phyloP scores from a whole-genome alignment of 2,329 filamentous ascomycete genomes.

The Chalaropsis thielavioides region DNA sequence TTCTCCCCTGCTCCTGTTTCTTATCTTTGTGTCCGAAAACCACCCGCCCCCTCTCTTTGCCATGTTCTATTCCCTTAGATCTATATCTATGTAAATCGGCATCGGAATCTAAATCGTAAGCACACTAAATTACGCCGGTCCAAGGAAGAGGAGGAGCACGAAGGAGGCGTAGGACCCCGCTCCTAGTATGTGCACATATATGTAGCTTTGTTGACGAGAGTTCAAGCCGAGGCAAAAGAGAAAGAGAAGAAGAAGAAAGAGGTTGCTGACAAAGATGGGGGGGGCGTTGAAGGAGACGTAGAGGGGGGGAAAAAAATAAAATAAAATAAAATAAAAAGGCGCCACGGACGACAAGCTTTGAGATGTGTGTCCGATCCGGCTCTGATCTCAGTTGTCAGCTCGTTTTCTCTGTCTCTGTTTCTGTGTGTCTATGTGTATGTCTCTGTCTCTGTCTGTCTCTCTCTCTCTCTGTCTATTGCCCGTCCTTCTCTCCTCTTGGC shows the following conservation, averaged over 20 bases:
- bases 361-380: background rate
- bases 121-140: background rate
- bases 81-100: background rate
- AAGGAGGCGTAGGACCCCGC: background rate
- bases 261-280: no score
- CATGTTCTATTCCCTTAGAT: background rate
- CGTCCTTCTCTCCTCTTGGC: background rate
- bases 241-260: no score
- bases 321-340: background rate
- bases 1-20: background rate
- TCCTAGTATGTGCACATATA: background rate
- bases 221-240: background rate
- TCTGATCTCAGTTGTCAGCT: background rate
- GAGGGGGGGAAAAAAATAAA: background rate
- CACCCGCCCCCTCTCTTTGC: background rate
- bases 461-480: no score
- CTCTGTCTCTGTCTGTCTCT: no score
- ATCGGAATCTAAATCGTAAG: slow-evolving; percentile 1
- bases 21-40: no score
- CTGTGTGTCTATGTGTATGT: background rate
- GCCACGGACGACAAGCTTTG: background rate
- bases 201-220: background rate
- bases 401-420: background rate
- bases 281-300: no score
- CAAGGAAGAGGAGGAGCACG: no score